Evolutionary conservation across 257 asterid species (phyloP).

Genomic region (Primulina tabacum): DNA sequence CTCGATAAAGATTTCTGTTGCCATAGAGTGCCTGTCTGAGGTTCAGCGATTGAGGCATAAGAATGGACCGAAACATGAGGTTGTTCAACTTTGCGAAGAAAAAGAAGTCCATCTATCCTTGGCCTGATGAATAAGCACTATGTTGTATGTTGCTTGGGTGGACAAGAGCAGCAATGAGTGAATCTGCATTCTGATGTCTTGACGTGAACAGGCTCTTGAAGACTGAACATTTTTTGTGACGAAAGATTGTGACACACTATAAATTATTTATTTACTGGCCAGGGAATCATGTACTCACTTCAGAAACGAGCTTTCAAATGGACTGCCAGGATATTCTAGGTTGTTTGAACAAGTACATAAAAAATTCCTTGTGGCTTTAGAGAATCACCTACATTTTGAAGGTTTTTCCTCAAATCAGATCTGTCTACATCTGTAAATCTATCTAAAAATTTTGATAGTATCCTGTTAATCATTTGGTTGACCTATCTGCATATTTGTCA

Average conservation of each 20-base stretch:
- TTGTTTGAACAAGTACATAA: background rate
- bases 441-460: background rate
- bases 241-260: background rate
- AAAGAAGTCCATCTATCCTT: conserved; percentile 51
- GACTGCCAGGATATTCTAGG: conserved; percentile 16
- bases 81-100: conserved; percentile 45
- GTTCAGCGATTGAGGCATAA: conserved; percentile 17
- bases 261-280: background rate
- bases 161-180: background rate
- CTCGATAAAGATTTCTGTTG: conserved; percentile 50
- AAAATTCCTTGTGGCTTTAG: background rate
- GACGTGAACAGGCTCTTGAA: conserved; percentile 8
- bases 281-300: background rate
- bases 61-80: conserved; percentile 51
- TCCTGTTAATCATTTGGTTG: background rate
- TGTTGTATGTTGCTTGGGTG: conserved; percentile 7
- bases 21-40: conserved; percentile 56
- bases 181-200: conserved; percentile 5
- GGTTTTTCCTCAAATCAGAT: background rate
- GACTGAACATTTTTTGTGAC: background rate
- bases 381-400: background rate
- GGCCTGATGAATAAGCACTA: conserved; percentile 21
- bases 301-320: background rate
- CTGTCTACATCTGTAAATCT: background rate
- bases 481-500: background rate